Evolutionary conservation across 495 filamentous ascomycete genomes (phyloP), one percentile per base, ranked within the genome.

Genomic region (Penicillium mononematosum): DNA sequence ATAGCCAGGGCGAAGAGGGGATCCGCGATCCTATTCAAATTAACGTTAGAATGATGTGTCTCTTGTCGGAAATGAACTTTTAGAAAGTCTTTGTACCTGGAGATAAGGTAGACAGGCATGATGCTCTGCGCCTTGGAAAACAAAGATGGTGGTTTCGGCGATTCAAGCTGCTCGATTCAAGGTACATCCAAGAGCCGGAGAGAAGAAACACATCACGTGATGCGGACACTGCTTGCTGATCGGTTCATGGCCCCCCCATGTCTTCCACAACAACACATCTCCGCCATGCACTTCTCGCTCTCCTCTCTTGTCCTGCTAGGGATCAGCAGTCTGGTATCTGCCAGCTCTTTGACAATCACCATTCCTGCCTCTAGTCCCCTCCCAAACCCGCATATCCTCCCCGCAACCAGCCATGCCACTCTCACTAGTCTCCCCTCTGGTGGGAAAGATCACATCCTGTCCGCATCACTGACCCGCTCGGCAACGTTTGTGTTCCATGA

Each of bases 1-100:
- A 97, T 93, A 50, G 82, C 71, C 41, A 96, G 58, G 41, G 91
- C 94, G 68, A 97, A 98, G 59, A 96, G 64, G 19, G 93, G 94
- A 66, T 98, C 94, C 20, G 82, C 84, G 47, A 83, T 64, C 70
- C 90, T 92, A 58, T 53, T 59, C 2, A 14, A 9, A 43, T 17
- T 17, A 2, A 7, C 7, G 2, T 61, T 65, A 47, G 46, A 17
- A 24, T 50, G 36, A 17, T 25, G 19, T 16, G 10, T 17, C n/a
- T 42, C 22, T 45, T 43, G 5, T 27, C 25, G 27, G n/a, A 16
- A 5, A 39, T 6, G n/a, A 11, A 20, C 34, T 16, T 16, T 29
- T 24, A 3, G 34, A 2, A 25, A 22, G 12, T 10, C 14, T n/a
- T 56, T 70, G 27, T 75, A 78, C 76, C 68, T 71, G 45, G 75